Conservation (phyloP, 2,329 filamentous ascomycete species). For the Cladosporium phlei region DNA sequence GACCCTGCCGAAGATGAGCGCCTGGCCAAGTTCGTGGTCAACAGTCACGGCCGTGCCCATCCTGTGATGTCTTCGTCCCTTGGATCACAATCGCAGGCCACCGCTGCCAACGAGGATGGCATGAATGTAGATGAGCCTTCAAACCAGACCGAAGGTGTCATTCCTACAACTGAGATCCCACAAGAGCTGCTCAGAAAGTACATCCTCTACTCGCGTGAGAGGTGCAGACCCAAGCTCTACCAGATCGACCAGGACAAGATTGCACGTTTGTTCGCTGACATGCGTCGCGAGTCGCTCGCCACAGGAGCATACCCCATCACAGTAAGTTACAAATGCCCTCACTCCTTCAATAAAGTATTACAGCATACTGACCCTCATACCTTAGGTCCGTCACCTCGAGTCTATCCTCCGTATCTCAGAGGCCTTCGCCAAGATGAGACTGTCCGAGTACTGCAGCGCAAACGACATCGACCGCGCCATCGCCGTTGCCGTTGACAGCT, state of each 20-base stretch:
- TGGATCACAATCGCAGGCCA: slow-evolving; percentile 28
- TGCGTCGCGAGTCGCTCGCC: slow-evolving; percentile 85
- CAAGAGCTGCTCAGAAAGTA: slow-evolving; percentile 93
- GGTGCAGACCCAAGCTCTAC: slow-evolving; percentile 85
- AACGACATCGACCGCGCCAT: slow-evolving; percentile 96
- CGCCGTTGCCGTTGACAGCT: slow-evolving; percentile 91
- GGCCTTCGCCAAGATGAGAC: slow-evolving; percentile 92
- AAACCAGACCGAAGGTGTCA: slow-evolving; percentile 35
- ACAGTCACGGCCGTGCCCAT: slow-evolving; percentile 88
- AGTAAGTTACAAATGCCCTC: slow-evolving; percentile 53
- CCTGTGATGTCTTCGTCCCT: slow-evolving; percentile 46
- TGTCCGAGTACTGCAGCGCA: slow-evolving; percentile 89
- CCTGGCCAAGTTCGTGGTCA: slow-evolving; percentile 88
- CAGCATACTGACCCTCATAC: slow-evolving; percentile 1
- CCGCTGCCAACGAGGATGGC: slow-evolving; percentile 47
- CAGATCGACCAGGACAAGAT: slow-evolving; percentile 98
- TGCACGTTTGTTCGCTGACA: slow-evolving; percentile 87
- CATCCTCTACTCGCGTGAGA: slow-evolving; percentile 89
- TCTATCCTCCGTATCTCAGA: slow-evolving; percentile 95
- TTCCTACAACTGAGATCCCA: slow-evolving; percentile 67
- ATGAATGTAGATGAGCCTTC: slow-evolving; percentile 57
- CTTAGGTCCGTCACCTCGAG: slow-evolving; percentile 89
- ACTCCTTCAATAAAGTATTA: slow-evolving; percentile 20
- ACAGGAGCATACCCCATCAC: slow-evolving; percentile 98
- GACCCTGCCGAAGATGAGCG: slow-evolving; percentile 90